Base-by-base conservation (phyloP, 352 stramenopile species). In the Phytophthora pseudosyringae region DNA sequence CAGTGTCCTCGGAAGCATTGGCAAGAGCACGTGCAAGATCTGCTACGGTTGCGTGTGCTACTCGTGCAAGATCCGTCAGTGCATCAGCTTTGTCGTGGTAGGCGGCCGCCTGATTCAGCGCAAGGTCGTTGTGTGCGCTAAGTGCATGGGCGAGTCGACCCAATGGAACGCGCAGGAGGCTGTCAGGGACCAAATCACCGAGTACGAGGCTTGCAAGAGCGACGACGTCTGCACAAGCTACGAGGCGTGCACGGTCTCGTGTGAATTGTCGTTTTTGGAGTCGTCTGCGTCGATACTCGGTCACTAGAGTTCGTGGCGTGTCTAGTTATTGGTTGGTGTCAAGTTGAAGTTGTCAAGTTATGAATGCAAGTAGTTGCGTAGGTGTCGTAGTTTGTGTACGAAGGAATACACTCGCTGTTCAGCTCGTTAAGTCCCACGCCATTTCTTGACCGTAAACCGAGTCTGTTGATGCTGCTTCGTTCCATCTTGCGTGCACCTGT, bases 1-100 rank as follows among this genome's bases (percentile, higher is more conserved):
- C 21, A 61, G 48, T 43, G 35, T 33, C 40, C 40, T 78, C 10
- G 60, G 64, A n/a, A 44, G 26, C 15, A 41, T 78, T 28, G 48
- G 64, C 54, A 74, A 63, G 31, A 66, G 50, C 36, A 62, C 57
- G 7, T 80, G 72, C 12, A 60, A 64, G 10, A 49, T 80, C n/a
- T 80, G 72, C 46, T 61, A 67, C 45, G 57, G 71, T n/a, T 51
- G 51, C 25, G 51, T 83, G 35, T 83, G 75, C 28, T 47, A 52
- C 18, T 67, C 66, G 8, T 81, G 75, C 43, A 74, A 75, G 10
- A 64, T 81, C 45, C 67, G 62, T n/a, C 68, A 77, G 51, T 52
- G 57, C 16, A 64, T 83, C 56, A 75, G 56, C 44, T 81, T 79
- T 47, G 67, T 83, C 3, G 54, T 52, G 1, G 45, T 62, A 2